Evolutionary conservation across 2,329 filamentous ascomycete genomes (phyloP).

Genomic region (Phaeoacremonium minimum): DNA sequence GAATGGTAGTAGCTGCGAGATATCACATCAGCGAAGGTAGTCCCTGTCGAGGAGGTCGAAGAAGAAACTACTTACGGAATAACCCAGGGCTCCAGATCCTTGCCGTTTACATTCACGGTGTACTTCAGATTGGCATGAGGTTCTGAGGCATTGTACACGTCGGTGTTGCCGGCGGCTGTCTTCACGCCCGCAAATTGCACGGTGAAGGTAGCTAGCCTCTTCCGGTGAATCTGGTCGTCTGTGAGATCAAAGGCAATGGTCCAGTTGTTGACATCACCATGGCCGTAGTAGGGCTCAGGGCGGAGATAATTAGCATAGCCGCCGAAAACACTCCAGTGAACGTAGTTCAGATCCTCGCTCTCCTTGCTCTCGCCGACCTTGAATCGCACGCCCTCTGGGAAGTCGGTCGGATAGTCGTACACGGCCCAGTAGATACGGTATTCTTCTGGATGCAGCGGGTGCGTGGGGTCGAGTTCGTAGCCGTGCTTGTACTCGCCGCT

Average conservation of each 20-base stretch:
- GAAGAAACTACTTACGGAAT: constrained; percentile 54
- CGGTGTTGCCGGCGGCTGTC: constrained; percentile 57
- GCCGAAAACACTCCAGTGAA: constrained; percentile 62
- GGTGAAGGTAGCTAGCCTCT: constrained; percentile 50
- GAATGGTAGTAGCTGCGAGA: constrained; percentile 42
- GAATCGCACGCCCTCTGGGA: constrained; percentile 53
- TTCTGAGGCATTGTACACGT: constrained; percentile 49
- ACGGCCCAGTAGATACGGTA: constrained; percentile 58
- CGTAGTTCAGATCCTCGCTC: constrained; percentile 52
- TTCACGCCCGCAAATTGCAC: constrained; percentile 61
- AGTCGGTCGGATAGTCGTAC: constrained; percentile 55
- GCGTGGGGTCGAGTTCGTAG: constrained; percentile 37
- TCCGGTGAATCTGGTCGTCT: constrained; percentile 31
- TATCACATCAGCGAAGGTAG: too few relatives aligned
- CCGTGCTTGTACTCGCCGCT: constrained; percentile 58
- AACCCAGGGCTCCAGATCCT: constrained; percentile 44
- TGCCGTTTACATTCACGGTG: constrained; percentile 32
- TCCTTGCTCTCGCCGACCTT: constrained; percentile 47
- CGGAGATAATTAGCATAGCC: constrained; percentile 44
- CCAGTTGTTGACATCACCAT: constrained; percentile 52
- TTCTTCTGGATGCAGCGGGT: constrained; percentile 47
- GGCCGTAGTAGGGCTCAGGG: constrained; percentile 33
- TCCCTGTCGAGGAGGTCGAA: too few relatives aligned
- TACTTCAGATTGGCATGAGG: constrained; percentile 49
- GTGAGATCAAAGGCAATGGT: constrained; percentile 48